These are phyloP conservation scores for Spinellus fusiger DNA, from an alignment of 192 early-diverging fungal species.

Conservation along the genomic window DNA sequence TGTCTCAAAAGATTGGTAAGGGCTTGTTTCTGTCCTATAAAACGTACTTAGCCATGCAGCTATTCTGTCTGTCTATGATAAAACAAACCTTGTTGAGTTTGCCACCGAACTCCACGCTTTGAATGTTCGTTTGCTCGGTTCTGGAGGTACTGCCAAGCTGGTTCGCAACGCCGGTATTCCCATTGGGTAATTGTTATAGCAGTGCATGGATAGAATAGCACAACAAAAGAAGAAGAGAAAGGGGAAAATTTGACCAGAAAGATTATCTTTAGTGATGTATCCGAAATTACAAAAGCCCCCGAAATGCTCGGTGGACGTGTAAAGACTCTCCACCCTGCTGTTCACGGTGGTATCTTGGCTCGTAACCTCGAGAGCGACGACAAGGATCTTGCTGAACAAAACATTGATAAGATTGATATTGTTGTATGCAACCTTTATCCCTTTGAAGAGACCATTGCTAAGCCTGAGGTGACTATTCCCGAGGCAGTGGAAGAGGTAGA, in stretches of 20 bases:
- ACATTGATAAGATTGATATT: conserved; percentile 90
- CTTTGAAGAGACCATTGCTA: conserved; percentile 91
- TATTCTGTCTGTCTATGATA: conserved; percentile 96
- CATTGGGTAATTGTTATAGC: conserved; percentile 65
- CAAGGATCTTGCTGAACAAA: conserved; percentile 78
- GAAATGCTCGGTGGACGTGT: conserved; percentile 99
- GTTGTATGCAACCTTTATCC: conserved; percentile 99
- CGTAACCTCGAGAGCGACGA: conserved; percentile 80
- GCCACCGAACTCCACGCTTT: conserved; percentile 73
- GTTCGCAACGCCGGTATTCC: conserved; percentile 85
- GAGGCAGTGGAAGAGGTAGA: conserved; percentile 98
- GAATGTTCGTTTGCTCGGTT: conserved; percentile 82
- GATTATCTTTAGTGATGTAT: conserved; percentile 71
- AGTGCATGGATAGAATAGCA: too few relatives aligned
- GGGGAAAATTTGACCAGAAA: too few relatives aligned
- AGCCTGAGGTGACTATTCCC: conserved; percentile 82
- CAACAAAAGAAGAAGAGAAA: too few relatives aligned
- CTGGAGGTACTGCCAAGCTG: conserved; percentile 90
- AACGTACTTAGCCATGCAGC: conserved; percentile 33
- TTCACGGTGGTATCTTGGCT: conserved; percentile 96
- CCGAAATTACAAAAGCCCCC: conserved; percentile 95
- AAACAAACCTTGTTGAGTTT: conserved; percentile 88
- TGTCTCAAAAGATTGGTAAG: conserved; percentile 28
- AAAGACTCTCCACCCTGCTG: conserved; percentile 97
- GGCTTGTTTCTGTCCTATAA: background rate